Evolutionary conservation across 257 asterid genomes (phyloP).

Genomic region (Penstemon eatonii): DNA sequence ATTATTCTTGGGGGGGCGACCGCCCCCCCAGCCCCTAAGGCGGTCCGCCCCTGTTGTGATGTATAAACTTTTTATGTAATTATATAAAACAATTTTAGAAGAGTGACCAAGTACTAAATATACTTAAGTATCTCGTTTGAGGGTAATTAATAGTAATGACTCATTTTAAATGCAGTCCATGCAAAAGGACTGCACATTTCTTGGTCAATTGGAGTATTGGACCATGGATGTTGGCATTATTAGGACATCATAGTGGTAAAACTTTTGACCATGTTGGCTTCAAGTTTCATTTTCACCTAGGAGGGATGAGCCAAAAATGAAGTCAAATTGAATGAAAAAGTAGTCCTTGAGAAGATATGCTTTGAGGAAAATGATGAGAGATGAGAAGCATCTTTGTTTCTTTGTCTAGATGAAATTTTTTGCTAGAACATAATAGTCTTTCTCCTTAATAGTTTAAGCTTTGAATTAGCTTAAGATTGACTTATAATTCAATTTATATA

Average conservation of each 20-base stretch:
- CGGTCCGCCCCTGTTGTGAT: too few species aligned
- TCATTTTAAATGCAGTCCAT: too few species aligned
- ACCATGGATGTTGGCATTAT: conserved; percentile 21
- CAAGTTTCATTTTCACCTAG: conserved; percentile 11
- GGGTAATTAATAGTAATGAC: too few species aligned
- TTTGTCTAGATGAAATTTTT: not conserved
- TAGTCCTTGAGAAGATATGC: conserved; percentile 34
- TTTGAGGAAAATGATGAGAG: conserved; percentile 31
- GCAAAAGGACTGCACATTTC: too few species aligned
- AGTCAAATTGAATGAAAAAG: conserved; percentile 36
- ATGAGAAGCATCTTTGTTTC: not conserved
- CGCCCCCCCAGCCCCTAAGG: too few species aligned
- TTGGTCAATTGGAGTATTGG: conserved; percentile 4
- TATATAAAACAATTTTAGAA: too few species aligned
- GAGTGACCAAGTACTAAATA: too few species aligned
- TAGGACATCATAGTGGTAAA: conserved; percentile 32
- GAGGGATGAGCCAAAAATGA: conserved; percentile 20
- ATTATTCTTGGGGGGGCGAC: too few species aligned
- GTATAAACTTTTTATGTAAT: too few species aligned
- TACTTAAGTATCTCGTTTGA: too few species aligned
- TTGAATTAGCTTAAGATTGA: too few species aligned
- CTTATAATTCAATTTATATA: too few species aligned
- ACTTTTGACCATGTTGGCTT: conserved; percentile 28
- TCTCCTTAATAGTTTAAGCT: not conserved
- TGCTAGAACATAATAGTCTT: not conserved